Evolutionary conservation across 306 rosid genomes (phyloP).

Genomic region (Cucumis cinereus): DNA sequence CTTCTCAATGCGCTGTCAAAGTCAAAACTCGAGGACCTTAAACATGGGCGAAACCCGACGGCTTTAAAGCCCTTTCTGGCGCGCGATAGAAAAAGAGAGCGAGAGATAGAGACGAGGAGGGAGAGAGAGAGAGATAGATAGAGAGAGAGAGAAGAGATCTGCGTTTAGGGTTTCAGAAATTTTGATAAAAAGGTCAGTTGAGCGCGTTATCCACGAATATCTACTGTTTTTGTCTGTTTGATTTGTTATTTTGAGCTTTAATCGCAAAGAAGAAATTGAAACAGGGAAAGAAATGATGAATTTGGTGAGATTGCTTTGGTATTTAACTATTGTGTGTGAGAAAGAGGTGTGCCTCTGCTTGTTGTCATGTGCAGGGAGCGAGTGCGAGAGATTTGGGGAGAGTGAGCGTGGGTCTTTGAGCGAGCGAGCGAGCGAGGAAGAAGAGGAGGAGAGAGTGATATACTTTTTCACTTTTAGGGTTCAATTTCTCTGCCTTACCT

Average conservation of each 20-base stretch:
- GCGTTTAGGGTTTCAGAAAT: constrained; percentile 22
- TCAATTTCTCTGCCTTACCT: constrained; percentile 11
- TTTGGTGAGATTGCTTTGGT: constrained; percentile 52
- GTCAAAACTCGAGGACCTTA: not conserved
- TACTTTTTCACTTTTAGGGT: constrained; percentile 25
- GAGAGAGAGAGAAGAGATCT: constrained; percentile 19
- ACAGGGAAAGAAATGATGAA: constrained; percentile 6
- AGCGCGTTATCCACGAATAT: constrained; percentile 31
- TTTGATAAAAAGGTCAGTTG: constrained; percentile 63
- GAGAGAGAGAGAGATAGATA: constrained; percentile 2
- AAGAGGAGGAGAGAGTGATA: constrained; percentile 28
- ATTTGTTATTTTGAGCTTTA: constrained; percentile 20
- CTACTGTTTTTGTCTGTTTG: constrained; percentile 11
- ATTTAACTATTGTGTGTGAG: constrained; percentile 63
- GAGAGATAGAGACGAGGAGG: constrained; percentile 13
- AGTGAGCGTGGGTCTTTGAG: constrained; percentile 44
- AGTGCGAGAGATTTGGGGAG: constrained; percentile 81
- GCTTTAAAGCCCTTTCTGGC: not conserved
- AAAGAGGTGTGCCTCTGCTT: constrained; percentile 52
- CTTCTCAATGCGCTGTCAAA: not conserved
- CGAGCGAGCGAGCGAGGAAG: constrained; percentile 27
- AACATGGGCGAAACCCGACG: not conserved
- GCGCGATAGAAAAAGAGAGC: not conserved
- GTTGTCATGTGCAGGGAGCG: constrained; percentile 81
- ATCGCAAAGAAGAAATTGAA: constrained; percentile 11